phyloP scores from a whole-genome alignment of 1,284 basidiomycete genomes.

The Malassezia vespertilionis region DNA sequence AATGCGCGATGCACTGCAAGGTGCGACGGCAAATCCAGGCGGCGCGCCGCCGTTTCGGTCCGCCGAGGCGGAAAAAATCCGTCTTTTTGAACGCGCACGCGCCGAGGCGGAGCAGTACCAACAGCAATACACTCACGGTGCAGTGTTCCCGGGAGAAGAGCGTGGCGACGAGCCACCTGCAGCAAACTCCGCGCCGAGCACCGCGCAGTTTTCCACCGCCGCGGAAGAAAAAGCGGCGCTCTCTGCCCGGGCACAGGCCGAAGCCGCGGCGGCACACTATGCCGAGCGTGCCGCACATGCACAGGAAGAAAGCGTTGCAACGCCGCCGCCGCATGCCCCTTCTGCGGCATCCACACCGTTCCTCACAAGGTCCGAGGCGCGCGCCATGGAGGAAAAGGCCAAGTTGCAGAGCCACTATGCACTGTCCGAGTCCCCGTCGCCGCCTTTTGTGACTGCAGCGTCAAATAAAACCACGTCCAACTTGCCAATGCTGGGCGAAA shows the following conservation, averaged over 20 bases:
- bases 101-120: slow-evolving; percentile 38
- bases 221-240: slow-evolving; percentile 32
- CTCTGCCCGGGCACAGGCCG: slow-evolving; percentile 29
- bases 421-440: background rate
- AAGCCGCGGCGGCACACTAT: slow-evolving; percentile 24
- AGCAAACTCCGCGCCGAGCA: background rate
- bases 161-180: background rate
- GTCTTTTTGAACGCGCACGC: slow-evolving; percentile 37
- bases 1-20: too few species aligned
- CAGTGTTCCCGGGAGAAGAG: slow-evolving; percentile 7
- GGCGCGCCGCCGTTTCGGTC: slow-evolving; percentile 8
- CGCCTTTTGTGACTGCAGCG: background rate
- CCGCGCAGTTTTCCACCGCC: slow-evolving; percentile 9
- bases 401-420: slow-evolving; percentile 10
- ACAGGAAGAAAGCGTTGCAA: background rate
- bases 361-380: slow-evolving; percentile 13
- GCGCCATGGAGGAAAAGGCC: slow-evolving; percentile 13
- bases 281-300: too few species aligned
- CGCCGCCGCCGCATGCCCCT: background rate
- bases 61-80: slow-evolving; percentile 37
- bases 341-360: background rate
- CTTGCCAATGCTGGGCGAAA: background rate
- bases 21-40: background rate
- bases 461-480: background rate
- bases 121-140: slow-evolving; percentile 25